Percentiles rank a stretch among this genome's conserved stretches.
phyloP scores from a whole-genome alignment of 441 rosid species.

The Pelargonium australe region DNA sequence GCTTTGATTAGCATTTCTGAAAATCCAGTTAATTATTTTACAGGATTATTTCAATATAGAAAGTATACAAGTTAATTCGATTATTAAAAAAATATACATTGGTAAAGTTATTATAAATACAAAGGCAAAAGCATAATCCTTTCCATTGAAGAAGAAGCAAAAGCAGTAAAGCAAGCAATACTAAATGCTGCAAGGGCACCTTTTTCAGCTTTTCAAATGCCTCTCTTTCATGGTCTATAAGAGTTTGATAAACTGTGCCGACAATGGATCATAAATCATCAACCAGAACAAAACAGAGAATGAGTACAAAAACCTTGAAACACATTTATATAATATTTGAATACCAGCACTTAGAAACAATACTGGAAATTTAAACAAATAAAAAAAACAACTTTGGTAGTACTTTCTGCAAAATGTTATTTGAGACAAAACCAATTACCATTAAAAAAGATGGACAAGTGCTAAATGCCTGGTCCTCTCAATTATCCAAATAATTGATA shows the following conservation, averaged over 20 bases:
- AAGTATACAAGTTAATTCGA: background rate
- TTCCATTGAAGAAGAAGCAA: slow-evolving; percentile 23
- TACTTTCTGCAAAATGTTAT: too few relatives aligned
- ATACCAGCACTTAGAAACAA: too few relatives aligned
- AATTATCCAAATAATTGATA: too few relatives aligned
- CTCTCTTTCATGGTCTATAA: slow-evolving; percentile 16
- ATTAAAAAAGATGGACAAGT: too few relatives aligned
- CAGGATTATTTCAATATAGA: background rate
- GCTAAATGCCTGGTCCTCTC: too few relatives aligned
- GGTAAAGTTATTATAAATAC: slow-evolving; percentile 15
- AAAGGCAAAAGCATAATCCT: slow-evolving; percentile 25
- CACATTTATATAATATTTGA: background rate
- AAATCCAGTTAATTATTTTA: background rate
- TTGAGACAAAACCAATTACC: too few relatives aligned
- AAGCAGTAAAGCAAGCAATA: slow-evolving; percentile 19
- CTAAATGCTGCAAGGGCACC: slow-evolving; percentile 8
- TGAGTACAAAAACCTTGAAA: background rate
- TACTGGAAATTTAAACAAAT: background rate
- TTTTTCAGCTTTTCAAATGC: slow-evolving; percentile 14
- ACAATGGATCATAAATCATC: background rate
- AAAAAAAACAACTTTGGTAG: too few relatives aligned
- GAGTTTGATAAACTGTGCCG: slow-evolving; percentile 8
- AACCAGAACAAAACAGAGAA: background rate
- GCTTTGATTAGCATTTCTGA: background rate
- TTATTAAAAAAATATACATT: slow-evolving; percentile 14